These are phyloP conservation scores for Hymenoscyphus infarciens DNA, from an alignment of 2,329 filamentous ascomycete genomes.

Conservation along the genomic window DNA sequence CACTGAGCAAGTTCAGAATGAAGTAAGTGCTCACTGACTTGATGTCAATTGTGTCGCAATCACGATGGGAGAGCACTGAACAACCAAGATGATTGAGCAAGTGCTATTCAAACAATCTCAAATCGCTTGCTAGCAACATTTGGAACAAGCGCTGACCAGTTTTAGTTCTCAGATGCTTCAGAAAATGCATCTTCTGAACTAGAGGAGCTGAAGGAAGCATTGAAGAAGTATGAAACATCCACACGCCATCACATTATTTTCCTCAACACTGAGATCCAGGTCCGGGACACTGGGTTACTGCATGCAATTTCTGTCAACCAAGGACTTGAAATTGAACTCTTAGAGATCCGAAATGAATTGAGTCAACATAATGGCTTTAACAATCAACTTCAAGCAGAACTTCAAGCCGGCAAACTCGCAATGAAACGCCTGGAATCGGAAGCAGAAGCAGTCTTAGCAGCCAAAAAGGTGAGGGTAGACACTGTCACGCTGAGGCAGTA, in stretches of 20 bases:
- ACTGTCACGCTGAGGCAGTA: not conserved
- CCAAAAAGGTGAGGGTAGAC: not conserved
- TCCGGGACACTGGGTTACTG: not conserved
- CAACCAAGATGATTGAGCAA: not conserved
- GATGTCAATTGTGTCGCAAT: not conserved
- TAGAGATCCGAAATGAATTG: not conserved
- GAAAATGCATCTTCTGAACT: not conserved
- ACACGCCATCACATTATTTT: not conserved
- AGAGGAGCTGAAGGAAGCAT: not conserved
- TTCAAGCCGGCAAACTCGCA: not conserved
- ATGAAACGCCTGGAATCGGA: not conserved
- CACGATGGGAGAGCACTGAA: not conserved
- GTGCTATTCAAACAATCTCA: not conserved
- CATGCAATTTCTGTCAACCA: not conserved
- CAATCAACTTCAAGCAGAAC: not conserved
- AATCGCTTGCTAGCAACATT: not conserved
- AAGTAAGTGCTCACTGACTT: not conserved
- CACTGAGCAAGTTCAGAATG: not conserved
- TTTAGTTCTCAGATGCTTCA: not conserved
- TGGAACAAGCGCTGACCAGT: not conserved
- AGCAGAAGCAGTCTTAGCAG: not conserved
- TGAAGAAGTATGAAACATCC: not conserved
- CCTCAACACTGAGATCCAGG: not conserved
- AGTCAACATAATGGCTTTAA: not conserved
- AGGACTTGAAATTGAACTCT: not conserved